Base-by-base conservation (phyloP, 2,329 filamentous ascomycete species). In the Stagonosporopsis rhizophila region DNA sequence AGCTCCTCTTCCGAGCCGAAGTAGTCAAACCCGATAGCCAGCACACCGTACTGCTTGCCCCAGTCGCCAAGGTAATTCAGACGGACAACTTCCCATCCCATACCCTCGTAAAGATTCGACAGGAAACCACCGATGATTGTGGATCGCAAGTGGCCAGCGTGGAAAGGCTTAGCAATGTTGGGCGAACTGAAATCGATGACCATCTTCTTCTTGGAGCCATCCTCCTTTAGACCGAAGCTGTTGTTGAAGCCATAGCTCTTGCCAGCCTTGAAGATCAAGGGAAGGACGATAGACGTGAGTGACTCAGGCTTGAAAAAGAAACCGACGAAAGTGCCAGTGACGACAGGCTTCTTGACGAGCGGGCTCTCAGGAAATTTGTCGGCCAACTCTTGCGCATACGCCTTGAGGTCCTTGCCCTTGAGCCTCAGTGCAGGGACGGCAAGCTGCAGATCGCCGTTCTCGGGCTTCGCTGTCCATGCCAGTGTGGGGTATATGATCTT, bases 151-250 rank as follows among this genome's bases (percentile, higher is more conserved):
- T 93, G 89, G 6, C 87, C 87, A 20, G 87, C 88, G 69, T 90
- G 87, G 76, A 92, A 92, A 20, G 88, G 90, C 78, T 94, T 94
- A 41, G 91, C 91, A 57, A 95, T 92, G 74, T 95, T 95, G 46
- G 91, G 91, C 7, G 89, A 92, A 7, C 89, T 92, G 76, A 94
- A 95, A 70, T 95, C 91, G 67, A 95, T 84, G 47, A 95, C 85
- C 40, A 88, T 82, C 67, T 83, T 84, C 81, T 91, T 91, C 69
- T 91, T 83, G 20, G 80, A 78, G 34, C 84, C 82, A 69, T 92
- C 86, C 32, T 56, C 53, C 62, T 81, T 82, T 22, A 87, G 79
- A 17, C 88, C 88, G 34, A 83, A 71, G 38, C 80, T 80, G 17
- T 80, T 78, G 72, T 89, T 87, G 73, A 82, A 83, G 59, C 91